Base-by-base conservation (phyloP, 169 alveolate genomes). In the Perkinsus marinus region DNA sequence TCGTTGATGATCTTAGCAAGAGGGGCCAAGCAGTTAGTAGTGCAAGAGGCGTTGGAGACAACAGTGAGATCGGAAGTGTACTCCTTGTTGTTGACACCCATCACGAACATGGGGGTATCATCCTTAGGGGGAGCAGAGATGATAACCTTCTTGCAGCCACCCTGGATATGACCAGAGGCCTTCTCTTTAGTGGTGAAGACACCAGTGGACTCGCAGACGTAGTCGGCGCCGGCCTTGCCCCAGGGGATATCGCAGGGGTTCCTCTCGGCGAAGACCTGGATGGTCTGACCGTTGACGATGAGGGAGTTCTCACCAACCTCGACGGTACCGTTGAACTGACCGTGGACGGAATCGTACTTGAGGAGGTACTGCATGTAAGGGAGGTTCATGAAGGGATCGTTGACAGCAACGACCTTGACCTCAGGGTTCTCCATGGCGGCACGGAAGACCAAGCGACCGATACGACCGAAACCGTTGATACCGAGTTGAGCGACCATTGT, bases 21-120 rank as follows among this genome's bases (percentile, higher is more conserved):
- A 68, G 99, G 99, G 36, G 99, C 99, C 89, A 99, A 96, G 95
- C 99, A 98, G 96, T 99, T 99, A 90, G 99, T 98, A 39, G 99
- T 99, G 98, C 99, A 99, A 93, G 99, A 98, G 90, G 99, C 99
- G 96, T 99, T 99, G 79, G 99, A 98, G 68, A 98, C 99, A 37
- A 98, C 98, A 94, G 96, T 93, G 93, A 94, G 94, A 91, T 95
- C 94, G 90, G 96, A 90, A 39, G 94, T 96, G 97, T 99, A 98
- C 92, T 95, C 94, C 90, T 96, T 57, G 92, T 98, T 99, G 96
- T 99, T 99, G 91, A 98, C 99, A 43, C 99, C 99, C 98, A 97
- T 96, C 89, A 98, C 99, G 95, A 94, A 99, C 94, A 98, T 97
- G 90, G 99, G 99, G 46, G 98, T 97, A 93, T 95, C 98, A 91